Base-by-base conservation (phyloP, 768 basidiomycete species). In the Russula vinacea region DNA sequence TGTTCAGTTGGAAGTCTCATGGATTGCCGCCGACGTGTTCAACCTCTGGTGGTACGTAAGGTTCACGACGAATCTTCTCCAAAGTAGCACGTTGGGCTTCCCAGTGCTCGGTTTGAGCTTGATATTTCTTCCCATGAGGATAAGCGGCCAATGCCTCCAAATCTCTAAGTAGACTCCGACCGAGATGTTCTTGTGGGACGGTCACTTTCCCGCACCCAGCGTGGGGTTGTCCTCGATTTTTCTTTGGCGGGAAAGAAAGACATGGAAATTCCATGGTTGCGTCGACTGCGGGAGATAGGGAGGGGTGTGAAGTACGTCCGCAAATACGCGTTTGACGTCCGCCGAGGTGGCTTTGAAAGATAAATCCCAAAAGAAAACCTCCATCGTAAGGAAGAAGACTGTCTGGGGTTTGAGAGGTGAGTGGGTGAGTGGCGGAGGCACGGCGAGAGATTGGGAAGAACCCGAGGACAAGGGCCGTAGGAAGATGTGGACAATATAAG, bases 261-360 rank as follows among this genome's bases (percentile, higher is more conserved):
- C 78, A 45, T 83, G 76, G 67, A 87, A 88, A 67, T 87, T 87
- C 22, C 83, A 67, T 0, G 70, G 78, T 1, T 71, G 63, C 0
- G 64, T 56, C 5, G 74, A 70, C 49, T 71, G 68, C 1, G 50
- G 56, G 4, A 72, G 67, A 71, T 81, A 85, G 4, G 68, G 69
- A 5, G 76, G 73, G 3, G 69, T 60, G 66, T 88, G 86, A 1
- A 88, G 75, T 58, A 82, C 69, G 0, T 37, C 66, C 5, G 81
- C 81, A 10, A 88, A 68, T 9, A 72, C 71, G 0, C 65, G 66
- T n/a, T 70, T 70, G 32, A 76, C 40, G 26, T 70, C 67, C 35
- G 19, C 40, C 3, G 61, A 50, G 26, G 45, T 70, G 0, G 66
- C 70, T 2, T 52, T 17, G n/a, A 44, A 71, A 10, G 67, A 61